phyloP scores from a whole-genome alignment of 305 asterid genomes.

The Fraxinus dipetala region DNA sequence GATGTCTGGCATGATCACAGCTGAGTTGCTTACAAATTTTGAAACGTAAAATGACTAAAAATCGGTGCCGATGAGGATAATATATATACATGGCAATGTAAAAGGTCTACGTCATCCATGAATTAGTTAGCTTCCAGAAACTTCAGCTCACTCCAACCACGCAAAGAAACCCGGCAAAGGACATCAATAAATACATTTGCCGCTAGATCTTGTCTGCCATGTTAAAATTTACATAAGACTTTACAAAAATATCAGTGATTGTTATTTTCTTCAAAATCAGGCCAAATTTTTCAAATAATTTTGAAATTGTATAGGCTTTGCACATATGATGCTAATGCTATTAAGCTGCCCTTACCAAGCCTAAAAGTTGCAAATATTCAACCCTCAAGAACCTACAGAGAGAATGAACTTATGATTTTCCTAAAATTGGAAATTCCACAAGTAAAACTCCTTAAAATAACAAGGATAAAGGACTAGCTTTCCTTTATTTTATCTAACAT shows the following conservation, averaged over 20 bases:
- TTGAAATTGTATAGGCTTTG: background rate
- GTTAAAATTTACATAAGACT: background rate
- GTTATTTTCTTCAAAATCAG: constrained; percentile 12
- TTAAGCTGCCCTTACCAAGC: constrained; percentile 8
- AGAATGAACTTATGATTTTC: constrained; percentile 1
- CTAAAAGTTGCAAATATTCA: background rate
- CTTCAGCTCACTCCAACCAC: constrained; percentile 18
- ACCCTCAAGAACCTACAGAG: constrained; percentile 6
- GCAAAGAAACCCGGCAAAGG: constrained; percentile 24
- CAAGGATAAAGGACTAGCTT: constrained; percentile 26
- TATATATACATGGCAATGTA: background rate
- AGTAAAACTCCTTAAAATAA: constrained; percentile 21
- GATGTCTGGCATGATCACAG: background rate
- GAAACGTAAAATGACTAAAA: background rate
- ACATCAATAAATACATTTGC: constrained; percentile 26
- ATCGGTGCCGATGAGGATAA: background rate
- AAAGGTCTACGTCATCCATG: background rate
- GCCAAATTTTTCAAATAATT: background rate
- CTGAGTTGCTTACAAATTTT: background rate
- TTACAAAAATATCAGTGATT: constrained; percentile 17
- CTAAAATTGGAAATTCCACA: constrained; percentile 25
- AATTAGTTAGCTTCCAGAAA: constrained; percentile 8
- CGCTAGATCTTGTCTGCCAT: constrained; percentile 33
- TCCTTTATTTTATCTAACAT: constrained; percentile 32
- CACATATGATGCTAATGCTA: constrained; percentile 20